A percentile compares a stretch with the other conserved stretches of the same genome.
Evolutionary conservation across 2,329 filamentous ascomycete genomes (phyloP).

Genomic region (Hypoxylon sp.): DNA sequence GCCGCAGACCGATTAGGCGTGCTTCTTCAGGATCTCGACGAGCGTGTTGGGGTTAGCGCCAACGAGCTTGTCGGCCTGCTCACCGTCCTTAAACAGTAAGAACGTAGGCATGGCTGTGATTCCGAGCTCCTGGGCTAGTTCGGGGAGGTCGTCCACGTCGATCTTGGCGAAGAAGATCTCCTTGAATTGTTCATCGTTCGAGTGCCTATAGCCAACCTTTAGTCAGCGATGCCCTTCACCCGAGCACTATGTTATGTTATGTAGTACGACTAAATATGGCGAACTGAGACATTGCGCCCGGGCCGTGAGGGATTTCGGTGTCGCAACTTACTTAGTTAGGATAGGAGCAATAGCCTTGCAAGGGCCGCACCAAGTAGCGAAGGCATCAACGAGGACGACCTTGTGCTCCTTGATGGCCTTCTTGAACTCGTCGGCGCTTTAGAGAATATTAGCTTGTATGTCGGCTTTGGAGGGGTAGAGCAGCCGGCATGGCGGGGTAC

Average conservation of each 20-base stretch:
- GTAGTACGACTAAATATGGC: slow-evolving; percentile 9
- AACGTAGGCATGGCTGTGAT: slow-evolving; percentile 96
- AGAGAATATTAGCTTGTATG: slow-evolving; percentile 31
- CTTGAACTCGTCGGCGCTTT: slow-evolving; percentile 52
- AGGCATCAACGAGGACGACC: slow-evolving; percentile 86
- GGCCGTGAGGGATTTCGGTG: slow-evolving; percentile 31
- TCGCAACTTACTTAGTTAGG: slow-evolving; percentile 72
- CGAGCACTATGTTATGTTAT: neutral
- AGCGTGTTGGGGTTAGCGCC: slow-evolving; percentile 85
- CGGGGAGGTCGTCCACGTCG: slow-evolving; percentile 86
- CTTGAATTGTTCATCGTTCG: slow-evolving; percentile 69
- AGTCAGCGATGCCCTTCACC: slow-evolving; percentile 6
- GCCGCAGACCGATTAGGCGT: slow-evolving; percentile 21
- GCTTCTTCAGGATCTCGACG: slow-evolving; percentile 59
- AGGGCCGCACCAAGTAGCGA: slow-evolving; percentile 92
- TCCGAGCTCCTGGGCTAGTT: slow-evolving; percentile 81
- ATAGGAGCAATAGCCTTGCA: slow-evolving; percentile 91
- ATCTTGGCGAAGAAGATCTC: slow-evolving; percentile 86
- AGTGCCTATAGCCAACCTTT: slow-evolving; percentile 63
- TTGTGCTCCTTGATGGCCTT: slow-evolving; percentile 59
- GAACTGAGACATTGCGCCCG: neutral
- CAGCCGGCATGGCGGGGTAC: slow-evolving; percentile 28
- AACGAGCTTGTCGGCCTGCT: slow-evolving; percentile 80
- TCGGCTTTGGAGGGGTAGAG: slow-evolving; percentile 9
- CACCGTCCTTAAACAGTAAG: slow-evolving; percentile 83